Percentiles rank a stretch among this genome's conserved stretches.
Evolutionary conservation across 129 eudicot genomes (phyloP).

Genomic region (Tagetes patula): DNA sequence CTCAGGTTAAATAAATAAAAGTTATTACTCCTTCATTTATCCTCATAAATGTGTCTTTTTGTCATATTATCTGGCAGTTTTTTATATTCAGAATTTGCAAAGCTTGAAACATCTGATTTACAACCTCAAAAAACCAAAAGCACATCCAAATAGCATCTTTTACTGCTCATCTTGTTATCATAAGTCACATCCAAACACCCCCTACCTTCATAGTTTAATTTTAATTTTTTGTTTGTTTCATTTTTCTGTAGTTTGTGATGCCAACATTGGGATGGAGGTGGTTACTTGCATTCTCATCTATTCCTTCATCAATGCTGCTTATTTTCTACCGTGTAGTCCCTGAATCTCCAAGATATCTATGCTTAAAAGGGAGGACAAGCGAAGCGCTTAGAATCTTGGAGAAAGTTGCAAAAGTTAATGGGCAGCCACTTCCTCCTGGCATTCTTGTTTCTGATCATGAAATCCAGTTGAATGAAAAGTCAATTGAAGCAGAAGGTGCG

Average conservation of each 20-base stretch:
- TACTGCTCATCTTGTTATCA: not conserved
- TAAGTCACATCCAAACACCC: not conserved
- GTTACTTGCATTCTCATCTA: constrained; percentile 74
- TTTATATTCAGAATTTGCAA: not conserved
- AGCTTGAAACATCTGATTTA: not conserved
- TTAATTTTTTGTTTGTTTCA: not conserved
- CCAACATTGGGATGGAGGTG: constrained; percentile 88
- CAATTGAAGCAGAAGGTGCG: constrained; percentile 45
- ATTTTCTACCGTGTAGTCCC: constrained; percentile 51
- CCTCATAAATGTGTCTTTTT: not conserved
- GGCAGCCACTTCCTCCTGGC: constrained; percentile 59
- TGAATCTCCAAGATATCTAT: constrained; percentile 78
- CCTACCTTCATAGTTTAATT: not conserved
- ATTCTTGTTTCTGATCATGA: constrained; percentile 53
- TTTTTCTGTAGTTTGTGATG: constrained; percentile 66
- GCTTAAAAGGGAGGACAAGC: constrained; percentile 53
- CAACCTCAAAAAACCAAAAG: not conserved
- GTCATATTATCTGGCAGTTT: no score
- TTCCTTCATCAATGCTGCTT: constrained; percentile 63
- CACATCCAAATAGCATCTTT: not conserved
- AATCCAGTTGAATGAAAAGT: constrained; percentile 40
- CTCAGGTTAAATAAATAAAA: not conserved
- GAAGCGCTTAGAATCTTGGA: constrained; percentile 61
- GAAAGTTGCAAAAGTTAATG: constrained; percentile 50
- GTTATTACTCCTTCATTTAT: not conserved